Percentiles rank a stretch among this genome's conserved stretches.
phyloP scores from a whole-genome alignment of 1,284 basidiomycete species.

The Ceratobasidium sp. region DNA sequence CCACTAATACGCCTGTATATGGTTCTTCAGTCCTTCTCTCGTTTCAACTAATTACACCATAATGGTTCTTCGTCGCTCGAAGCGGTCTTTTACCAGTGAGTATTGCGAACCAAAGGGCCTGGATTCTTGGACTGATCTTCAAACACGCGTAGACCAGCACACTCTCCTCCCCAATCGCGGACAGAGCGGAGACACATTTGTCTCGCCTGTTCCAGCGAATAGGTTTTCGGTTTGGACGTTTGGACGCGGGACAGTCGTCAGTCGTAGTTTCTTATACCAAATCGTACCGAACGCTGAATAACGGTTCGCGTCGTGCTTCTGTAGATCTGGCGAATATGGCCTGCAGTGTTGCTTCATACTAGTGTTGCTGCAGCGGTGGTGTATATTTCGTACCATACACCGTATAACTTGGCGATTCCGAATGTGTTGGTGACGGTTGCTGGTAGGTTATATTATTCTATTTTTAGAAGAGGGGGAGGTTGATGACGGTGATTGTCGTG shows the following conservation, averaged over 20 bases:
- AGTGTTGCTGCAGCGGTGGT: slow-evolving; percentile 69
- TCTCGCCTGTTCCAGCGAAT: slow-evolving; percentile 31
- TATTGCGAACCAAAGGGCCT: background rate
- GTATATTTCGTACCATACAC: slow-evolving; percentile 61
- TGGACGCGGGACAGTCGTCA: slow-evolving; percentile 70
- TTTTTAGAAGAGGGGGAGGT: slow-evolving; percentile 13
- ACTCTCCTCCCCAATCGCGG: slow-evolving; percentile 28
- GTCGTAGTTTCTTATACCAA: slow-evolving; percentile 45
- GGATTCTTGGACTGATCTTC: background rate
- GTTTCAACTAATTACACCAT: slow-evolving; percentile 2
- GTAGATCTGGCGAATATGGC: slow-evolving; percentile 76
- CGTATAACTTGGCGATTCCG: slow-evolving; percentile 64
- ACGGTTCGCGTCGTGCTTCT: slow-evolving; percentile 47
- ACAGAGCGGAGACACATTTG: slow-evolving; percentile 34
- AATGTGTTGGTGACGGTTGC: slow-evolving; percentile 50
- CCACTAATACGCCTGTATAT: background rate
- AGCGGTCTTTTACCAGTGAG: slow-evolving; percentile 33
- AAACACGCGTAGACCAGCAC: slow-evolving; percentile 16
- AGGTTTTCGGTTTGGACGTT: slow-evolving; percentile 64
- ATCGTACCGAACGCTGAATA: slow-evolving; percentile 37
- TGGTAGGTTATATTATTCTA: background rate
- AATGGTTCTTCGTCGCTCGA: slow-evolving; percentile 18
- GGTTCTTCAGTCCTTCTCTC: background rate
- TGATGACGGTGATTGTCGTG: slow-evolving; percentile 5
- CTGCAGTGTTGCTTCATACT: slow-evolving; percentile 72